Evolutionary conservation across 1,284 basidiomycete genomes (phyloP).

Genomic region (Moesziomyces sp.): DNA sequence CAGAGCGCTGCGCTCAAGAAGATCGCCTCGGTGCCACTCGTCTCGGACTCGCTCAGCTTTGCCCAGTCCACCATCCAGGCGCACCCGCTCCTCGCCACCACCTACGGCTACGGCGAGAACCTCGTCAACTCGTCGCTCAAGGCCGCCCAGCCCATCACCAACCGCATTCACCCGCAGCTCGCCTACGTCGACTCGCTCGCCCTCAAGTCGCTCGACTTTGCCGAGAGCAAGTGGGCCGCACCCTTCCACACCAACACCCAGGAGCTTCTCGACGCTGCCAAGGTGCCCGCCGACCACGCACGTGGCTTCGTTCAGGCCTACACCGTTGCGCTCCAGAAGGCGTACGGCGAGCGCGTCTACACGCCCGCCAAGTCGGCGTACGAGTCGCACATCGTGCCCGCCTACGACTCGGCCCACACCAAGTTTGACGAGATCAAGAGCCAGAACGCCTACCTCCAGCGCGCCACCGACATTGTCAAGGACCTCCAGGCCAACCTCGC

Average conservation of each 20-base stretch:
- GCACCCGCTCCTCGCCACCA: conserved; percentile 55
- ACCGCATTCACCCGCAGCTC: conserved; percentile 61
- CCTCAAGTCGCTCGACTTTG: conserved; percentile 61
- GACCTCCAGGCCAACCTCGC: conserved; percentile 57
- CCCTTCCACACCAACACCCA: conserved; percentile 64
- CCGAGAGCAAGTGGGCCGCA: conserved; percentile 64
- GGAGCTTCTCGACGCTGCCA: conserved; percentile 53
- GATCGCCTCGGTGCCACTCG: conserved; percentile 57
- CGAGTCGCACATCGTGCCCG: conserved; percentile 54
- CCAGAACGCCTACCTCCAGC: conserved; percentile 62
- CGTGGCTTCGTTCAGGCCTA: conserved; percentile 46
- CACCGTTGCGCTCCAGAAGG: conserved; percentile 45
- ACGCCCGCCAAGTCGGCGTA: conserved; percentile 58
- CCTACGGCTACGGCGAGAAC: conserved; percentile 56
- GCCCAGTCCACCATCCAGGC: conserved; percentile 59
- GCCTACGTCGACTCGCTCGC: conserved; percentile 56
- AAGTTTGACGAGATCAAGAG: conserved; percentile 63
- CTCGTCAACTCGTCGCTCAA: conserved; percentile 52
- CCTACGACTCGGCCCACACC: conserved; percentile 46
- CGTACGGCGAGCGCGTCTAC: conserved; percentile 60
- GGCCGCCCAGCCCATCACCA: conserved; percentile 58
- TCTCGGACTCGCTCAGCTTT: conserved; percentile 57
- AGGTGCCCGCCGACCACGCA: conserved; percentile 55
- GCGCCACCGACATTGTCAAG: conserved; percentile 58
- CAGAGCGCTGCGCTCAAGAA: conserved; percentile 56